Conservation (phyloP, 163 green algal genomes). For the Scenedesmus sp. region DNA sequence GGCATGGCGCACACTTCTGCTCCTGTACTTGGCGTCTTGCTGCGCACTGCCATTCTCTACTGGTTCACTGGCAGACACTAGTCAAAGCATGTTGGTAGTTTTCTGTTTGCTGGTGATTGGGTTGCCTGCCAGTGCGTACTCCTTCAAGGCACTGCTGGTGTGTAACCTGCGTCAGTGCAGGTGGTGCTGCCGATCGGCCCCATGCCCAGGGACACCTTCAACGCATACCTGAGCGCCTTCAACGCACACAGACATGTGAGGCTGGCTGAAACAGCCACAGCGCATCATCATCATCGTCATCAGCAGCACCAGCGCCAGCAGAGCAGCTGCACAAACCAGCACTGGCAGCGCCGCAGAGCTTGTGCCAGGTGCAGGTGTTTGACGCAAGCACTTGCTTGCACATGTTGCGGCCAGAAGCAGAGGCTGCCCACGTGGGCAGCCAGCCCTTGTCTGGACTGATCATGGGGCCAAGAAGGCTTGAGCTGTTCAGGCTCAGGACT, state of each 20-base stretch:
- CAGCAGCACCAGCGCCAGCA: not conserved
- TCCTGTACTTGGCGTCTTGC: not conserved
- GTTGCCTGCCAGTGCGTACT: not conserved
- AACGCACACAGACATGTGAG: conserved; percentile 57
- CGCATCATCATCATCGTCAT: too few relatives aligned
- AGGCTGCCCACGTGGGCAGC: too few relatives aligned
- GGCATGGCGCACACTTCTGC: not conserved
- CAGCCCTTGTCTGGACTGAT: too few relatives aligned
- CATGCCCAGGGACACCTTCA: conserved; percentile 72
- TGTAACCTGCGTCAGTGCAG: conserved; percentile 57
- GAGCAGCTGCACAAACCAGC: too few relatives aligned
- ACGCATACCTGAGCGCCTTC: conserved; percentile 71
- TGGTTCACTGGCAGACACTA: not conserved
- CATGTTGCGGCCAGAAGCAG: too few relatives aligned
- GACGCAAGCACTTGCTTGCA: too few relatives aligned
- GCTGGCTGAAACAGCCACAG: not conserved
- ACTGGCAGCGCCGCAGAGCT: too few relatives aligned
- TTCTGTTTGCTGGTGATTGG: too few relatives aligned
- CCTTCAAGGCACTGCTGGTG: not conserved
- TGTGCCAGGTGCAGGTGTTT: too few relatives aligned
- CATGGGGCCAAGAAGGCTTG: too few relatives aligned
- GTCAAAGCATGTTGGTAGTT: too few relatives aligned
- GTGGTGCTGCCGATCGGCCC: conserved; percentile 81
- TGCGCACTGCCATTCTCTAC: not conserved
- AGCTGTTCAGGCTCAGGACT: too few relatives aligned